Base-by-base conservation (phyloP, 1,284 basidiomycete species). In the Papiliotrema nemorosa region DNA sequence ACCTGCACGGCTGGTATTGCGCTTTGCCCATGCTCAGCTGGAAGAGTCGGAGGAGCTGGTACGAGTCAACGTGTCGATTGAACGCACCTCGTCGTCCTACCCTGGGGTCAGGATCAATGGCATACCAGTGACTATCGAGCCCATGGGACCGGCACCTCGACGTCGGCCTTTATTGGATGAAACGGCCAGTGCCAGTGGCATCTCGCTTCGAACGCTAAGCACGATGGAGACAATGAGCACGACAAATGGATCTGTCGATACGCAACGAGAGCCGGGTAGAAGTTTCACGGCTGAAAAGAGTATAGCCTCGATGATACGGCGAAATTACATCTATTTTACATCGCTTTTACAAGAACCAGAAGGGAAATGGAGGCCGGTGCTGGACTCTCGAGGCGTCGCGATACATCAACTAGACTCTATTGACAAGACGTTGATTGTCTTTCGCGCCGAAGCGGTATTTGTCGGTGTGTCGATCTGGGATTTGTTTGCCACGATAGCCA, bases 251-350 rank as follows among this genome's bases (percentile, higher is more conserved):
- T 60, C 62, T 13, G 40, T 52, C 3, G 54, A 49, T 24, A 50
- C 35, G 21, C 40, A 35, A 36, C 12, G 47, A 16, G 53, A 47
- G 35, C 20, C 51, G 0, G 83, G 84, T 53, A 79, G 87, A 29
- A 79, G 82, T 3, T 74, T 80, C 3, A 81, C 81, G 0, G 84
- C 82, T 2, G 83, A 89, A 61, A 88, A 89, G 67, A 82, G 84
- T 3, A 86, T 97, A 37, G 73, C 88, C 10, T 84, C 88, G 14
- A 79, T 92, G 53, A 87, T 97, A 26, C 83, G 86, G 64, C 81
- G 94, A 54, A 96, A 90, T 71, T 99, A 99, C 70, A 97, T 97
- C 53, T 94, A 98, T 73, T 98, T 99, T 70, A 94, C 93, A 1
- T 96, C 93, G 0, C 78, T 99, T 20, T 76, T 98, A 36, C 96